Percentiles rank a stretch among this genome's conserved stretches.
These are phyloP conservation scores for Calocybe cyanea DNA, from an alignment of 768 basidiomycete genomes.

Conservation along the genomic window DNA sequence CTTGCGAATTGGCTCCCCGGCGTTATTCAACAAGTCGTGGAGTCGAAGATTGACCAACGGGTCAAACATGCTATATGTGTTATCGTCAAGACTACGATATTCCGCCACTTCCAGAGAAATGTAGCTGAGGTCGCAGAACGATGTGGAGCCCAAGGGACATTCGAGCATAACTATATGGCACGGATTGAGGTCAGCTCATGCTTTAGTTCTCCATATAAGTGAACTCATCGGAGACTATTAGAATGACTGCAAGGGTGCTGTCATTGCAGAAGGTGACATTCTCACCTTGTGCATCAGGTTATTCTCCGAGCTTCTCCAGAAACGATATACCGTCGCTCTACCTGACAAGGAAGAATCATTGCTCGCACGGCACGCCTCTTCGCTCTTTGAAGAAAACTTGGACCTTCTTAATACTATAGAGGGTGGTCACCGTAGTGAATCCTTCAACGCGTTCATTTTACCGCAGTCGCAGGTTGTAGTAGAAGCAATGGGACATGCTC, in stretches of 20 bases:
- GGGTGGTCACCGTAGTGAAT: conserved; percentile 44
- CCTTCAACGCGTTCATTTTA: conserved; percentile 51
- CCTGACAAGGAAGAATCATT: conserved; percentile 48
- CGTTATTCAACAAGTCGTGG: conserved; percentile 32
- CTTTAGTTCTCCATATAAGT: conserved; percentile 2
- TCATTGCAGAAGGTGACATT: conserved; percentile 57
- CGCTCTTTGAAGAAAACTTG: conserved; percentile 44
- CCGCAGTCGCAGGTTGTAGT: conserved; percentile 51
- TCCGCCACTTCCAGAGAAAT: conserved; percentile 49
- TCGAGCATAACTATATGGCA: conserved; percentile 60
- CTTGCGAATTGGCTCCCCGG: conserved; percentile 44
- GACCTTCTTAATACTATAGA: conserved; percentile 32
- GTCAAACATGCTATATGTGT: conserved; percentile 54
- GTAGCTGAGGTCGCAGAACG: conserved; percentile 53
- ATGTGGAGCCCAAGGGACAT: conserved; percentile 64
- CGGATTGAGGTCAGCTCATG: conserved; percentile 41
- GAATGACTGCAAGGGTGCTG: conserved; percentile 53
- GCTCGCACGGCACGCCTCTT: conserved; percentile 46
- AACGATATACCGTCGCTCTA: conserved; percentile 47
- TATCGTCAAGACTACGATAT: conserved; percentile 51
- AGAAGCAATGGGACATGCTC: conserved; percentile 59
- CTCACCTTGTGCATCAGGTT: conserved; percentile 51
- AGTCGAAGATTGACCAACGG: conserved; percentile 37
- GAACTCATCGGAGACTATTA: conserved; percentile 17
- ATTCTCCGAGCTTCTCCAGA: conserved; percentile 56